These are phyloP conservation scores for Cyamopsis tetragonoloba DNA, from an alignment of 306 rosid species.

Conservation along the genomic window DNA sequence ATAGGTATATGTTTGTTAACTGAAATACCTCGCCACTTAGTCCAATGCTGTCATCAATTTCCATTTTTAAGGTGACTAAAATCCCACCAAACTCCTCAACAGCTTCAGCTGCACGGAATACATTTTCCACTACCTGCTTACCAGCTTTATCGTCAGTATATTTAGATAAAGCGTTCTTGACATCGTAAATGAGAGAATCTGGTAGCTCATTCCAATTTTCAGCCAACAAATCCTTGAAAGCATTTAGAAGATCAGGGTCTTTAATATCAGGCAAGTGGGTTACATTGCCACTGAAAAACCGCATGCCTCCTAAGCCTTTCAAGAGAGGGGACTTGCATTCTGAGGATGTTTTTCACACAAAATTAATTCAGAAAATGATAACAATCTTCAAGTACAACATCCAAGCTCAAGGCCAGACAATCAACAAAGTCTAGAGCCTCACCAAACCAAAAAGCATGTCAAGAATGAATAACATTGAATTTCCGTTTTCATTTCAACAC, in stretches of 20 bases:
- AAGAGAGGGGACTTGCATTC: conserved; percentile 56
- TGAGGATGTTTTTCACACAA: conserved; percentile 31
- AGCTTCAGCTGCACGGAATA: conserved; percentile 78
- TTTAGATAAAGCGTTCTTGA: conserved; percentile 57
- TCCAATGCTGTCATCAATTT: conserved; percentile 80
- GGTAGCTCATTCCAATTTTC: conserved; percentile 66
- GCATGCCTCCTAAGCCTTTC: conserved; percentile 42
- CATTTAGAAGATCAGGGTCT: conserved; percentile 55
- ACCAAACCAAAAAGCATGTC: not conserved
- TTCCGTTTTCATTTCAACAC: not conserved
- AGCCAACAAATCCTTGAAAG: conserved; percentile 86
- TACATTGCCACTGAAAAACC: conserved; percentile 57
- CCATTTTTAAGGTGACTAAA: conserved; percentile 59
- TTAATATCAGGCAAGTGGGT: conserved; percentile 54
- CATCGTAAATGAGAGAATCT: conserved; percentile 36
- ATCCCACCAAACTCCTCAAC: conserved; percentile 78
- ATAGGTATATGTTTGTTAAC: not conserved
- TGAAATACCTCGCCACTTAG: conserved; percentile 74
- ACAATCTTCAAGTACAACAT: not conserved
- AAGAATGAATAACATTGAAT: not conserved
- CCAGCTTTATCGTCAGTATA: conserved; percentile 64
- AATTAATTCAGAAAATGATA: conserved; percentile 18
- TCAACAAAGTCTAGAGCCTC: not conserved
- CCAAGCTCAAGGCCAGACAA: not conserved
- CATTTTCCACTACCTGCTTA: conserved; percentile 59